Base-by-base conservation (phyloP, 225 moss, liverwort and hornwort genomes). In the Pleurozium schreberi region DNA sequence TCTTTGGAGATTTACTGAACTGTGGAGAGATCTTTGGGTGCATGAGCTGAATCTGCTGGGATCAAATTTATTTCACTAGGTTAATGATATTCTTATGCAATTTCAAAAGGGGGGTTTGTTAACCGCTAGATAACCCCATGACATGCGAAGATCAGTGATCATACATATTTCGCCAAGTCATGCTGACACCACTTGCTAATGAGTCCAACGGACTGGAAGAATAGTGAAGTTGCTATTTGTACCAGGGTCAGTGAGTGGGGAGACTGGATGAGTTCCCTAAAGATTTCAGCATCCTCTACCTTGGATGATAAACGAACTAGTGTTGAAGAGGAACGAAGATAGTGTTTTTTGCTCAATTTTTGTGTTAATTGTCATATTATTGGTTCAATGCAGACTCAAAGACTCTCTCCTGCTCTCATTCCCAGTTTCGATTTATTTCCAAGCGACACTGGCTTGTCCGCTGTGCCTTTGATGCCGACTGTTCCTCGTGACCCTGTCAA, bases 341-440 rank as follows among this genome's bases (percentile, higher is more conserved):
- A 68, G 74, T 68, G 8, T 23, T 67, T 75, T 31, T 43, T 80
- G 30, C 71, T 66, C 74, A 62, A 60, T 62, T 59, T 67, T 87
- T n/a, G 61, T 84, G 58, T 25, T 90, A 53, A 86, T 30, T 90
- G 73, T 55, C 50, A 66, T 52, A 12, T 42, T 47, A 17, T 76
- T 85, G 59, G 53, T 63, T 82, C 42, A 50, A 65, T 93, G 90
- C 92, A 94, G 93, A 88, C 91, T 60, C 87, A 88, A 83, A 59
- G 57, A 61, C 49, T 63, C 58, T 47, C 87, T 77, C 75, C 89
- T 65, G 82, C 91, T 73, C 85, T 89, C 59, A 85, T 91, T 78
- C 91, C 92, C 79, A 91, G 91, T 88, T 92, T 92, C 71, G 92
- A 92, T 82, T 91, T 92, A 53, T 85, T 93, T 89, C 89, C 91